Percentiles rank a stretch among this genome's conserved stretches.
Evolutionary conservation across 441 rosid genomes (phyloP).

Genomic region (Erodium trifolium): DNA sequence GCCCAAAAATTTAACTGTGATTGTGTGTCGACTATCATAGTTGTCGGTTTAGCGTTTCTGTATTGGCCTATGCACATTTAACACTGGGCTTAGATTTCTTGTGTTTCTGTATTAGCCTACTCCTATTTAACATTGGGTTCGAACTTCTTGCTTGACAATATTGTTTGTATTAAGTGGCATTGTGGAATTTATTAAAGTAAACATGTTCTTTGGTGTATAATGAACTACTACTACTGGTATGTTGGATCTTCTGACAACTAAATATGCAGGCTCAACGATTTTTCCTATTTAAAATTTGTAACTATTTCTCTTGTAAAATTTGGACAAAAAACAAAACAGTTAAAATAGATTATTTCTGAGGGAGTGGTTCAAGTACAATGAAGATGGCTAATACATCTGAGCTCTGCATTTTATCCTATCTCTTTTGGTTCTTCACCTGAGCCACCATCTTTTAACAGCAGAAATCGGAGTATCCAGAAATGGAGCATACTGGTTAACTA

Average conservation of each 20-base stretch:
- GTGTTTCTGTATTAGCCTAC: neutral
- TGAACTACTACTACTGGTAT: no score
- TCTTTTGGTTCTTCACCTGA: conserved; percentile 35
- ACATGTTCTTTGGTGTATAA: no score
- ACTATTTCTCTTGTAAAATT: neutral
- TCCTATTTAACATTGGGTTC: neutral
- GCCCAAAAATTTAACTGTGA: neutral
- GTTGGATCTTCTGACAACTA: no score
- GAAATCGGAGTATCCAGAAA: conserved; percentile 60
- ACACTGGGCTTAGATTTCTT: conserved; percentile 2
- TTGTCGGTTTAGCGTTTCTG: conserved; percentile 2
- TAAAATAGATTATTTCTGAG: neutral
- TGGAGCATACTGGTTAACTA: conserved; percentile 57
- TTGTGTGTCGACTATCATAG: neutral
- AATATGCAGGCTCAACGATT: no score
- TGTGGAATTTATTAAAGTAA: no score
- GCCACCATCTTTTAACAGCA: conserved; percentile 85
- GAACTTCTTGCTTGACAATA: neutral
- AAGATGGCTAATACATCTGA: neutral
- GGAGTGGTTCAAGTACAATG: neutral
- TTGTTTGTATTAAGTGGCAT: neutral
- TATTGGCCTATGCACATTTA: conserved; percentile 1
- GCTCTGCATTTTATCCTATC: neutral
- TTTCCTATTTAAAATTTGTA: no score
- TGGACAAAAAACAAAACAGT: neutral